Percentiles rank a stretch among this genome's conserved stretches.
Conservation (phyloP, 345 rosid genomes). For the Dipteronia dyeriana region DNA sequence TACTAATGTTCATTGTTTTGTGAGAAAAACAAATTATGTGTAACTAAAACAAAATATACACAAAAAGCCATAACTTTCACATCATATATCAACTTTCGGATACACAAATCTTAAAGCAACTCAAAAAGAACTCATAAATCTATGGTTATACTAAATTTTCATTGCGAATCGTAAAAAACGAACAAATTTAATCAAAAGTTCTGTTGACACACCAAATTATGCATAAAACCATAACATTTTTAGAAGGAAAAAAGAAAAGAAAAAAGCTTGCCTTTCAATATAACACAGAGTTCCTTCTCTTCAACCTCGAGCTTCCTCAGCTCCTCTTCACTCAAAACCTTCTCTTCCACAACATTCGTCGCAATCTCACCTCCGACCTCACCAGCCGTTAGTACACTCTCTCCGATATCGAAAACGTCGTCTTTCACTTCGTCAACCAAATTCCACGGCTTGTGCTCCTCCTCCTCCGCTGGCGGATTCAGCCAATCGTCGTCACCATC, state of each 20-base stretch:
- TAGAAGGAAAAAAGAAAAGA: neutral
- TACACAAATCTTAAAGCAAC: too few species aligned
- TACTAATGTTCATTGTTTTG: too few species aligned
- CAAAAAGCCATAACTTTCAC: too few species aligned
- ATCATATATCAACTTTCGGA: too few species aligned
- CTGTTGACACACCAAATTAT: neutral
- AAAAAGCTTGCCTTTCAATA: slow-evolving; percentile 55
- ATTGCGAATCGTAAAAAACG: neutral
- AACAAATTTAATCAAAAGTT: neutral
- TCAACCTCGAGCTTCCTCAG: slow-evolving; percentile 46
- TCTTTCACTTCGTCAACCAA: slow-evolving; percentile 44
- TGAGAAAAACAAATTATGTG: too few species aligned
- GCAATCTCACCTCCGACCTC: slow-evolving; percentile 20
- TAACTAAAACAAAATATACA: too few species aligned
- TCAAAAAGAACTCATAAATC: too few species aligned
- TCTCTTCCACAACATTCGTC: slow-evolving; percentile 27
- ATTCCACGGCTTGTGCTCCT: slow-evolving; percentile 44
- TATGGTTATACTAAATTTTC: too few species aligned
- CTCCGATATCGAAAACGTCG: slow-evolving; percentile 46
- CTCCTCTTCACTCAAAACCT: slow-evolving; percentile 36
- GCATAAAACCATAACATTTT: neutral
- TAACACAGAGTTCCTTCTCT: slow-evolving; percentile 58
- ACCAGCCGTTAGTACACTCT: slow-evolving; percentile 16
- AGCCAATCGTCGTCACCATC: slow-evolving; percentile 31
- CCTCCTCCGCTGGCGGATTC: slow-evolving; percentile 29